Evolutionary conservation across 2,329 filamentous ascomycete genomes (phyloP).

Genomic region (Colletotrichum gigasporum): DNA sequence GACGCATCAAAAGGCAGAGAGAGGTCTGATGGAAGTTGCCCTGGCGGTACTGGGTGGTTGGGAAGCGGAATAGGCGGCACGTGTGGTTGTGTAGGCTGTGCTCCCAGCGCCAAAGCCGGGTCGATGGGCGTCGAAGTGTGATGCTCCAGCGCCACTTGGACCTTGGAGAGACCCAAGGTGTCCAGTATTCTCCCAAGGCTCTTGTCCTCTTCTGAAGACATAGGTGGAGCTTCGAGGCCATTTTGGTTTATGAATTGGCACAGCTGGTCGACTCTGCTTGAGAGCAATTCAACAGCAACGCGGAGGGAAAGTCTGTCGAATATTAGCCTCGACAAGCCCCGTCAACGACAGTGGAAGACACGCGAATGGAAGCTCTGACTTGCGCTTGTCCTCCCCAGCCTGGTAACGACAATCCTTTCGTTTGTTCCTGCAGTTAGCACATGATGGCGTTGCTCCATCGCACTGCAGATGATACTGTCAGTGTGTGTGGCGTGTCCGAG

Average conservation of each 20-base stretch:
- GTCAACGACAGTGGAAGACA: neutral
- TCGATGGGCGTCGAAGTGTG: neutral
- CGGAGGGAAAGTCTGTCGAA: constrained; percentile 11
- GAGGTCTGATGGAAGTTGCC: neutral
- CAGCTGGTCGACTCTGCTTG: constrained; percentile 31
- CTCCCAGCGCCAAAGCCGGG: neutral
- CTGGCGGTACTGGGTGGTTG: neutral
- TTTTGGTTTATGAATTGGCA: constrained; percentile 51
- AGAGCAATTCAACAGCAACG: constrained; percentile 18
- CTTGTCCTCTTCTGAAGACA: constrained; percentile 38
- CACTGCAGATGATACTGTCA: neutral
- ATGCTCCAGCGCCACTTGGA: neutral
- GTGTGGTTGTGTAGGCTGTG: neutral
- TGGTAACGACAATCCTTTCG: constrained; percentile 12
- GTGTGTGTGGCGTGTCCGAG: neutral
- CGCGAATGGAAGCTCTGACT: neutral
- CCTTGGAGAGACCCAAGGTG: constrained; percentile 4
- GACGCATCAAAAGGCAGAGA: neutral
- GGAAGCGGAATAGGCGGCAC: neutral
- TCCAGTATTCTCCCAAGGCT: constrained; percentile 12
- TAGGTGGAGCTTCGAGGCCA: constrained; percentile 47
- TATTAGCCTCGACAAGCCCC: neutral
- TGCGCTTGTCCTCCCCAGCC: constrained; percentile 22
- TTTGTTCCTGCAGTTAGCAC: constrained; percentile 17
- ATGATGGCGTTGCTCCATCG: constrained; percentile 12